These are phyloP conservation scores for Verbena officinalis DNA, from an alignment of 257 asterid genomes.

Conservation along the genomic window DNA sequence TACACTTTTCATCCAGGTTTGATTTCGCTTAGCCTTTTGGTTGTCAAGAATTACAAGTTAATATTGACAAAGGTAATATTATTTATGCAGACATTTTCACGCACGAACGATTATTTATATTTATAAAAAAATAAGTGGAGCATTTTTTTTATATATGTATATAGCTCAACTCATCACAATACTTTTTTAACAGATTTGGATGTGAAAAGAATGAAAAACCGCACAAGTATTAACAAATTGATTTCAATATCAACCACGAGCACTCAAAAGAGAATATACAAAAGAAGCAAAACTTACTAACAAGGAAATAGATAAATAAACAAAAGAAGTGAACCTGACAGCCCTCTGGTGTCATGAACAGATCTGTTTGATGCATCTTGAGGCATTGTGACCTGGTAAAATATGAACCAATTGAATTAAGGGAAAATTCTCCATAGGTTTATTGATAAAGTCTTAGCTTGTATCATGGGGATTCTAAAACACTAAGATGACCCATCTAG, in stretches of 20 bases:
- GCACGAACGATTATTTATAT: too few relatives aligned
- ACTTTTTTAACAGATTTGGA: too few relatives aligned
- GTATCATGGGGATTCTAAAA: constrained; percentile 12
- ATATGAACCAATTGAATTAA: constrained; percentile 25
- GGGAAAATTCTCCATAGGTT: constrained; percentile 21
- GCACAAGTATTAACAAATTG: constrained; percentile 3
- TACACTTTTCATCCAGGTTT: background rate
- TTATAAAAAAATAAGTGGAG: too few relatives aligned
- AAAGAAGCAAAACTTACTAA: constrained; percentile 1
- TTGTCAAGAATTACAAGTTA: too few relatives aligned
- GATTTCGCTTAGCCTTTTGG: too few relatives aligned
- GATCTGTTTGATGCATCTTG: constrained; percentile 85
- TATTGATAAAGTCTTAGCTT: constrained; percentile 10
- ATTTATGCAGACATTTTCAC: too few relatives aligned
- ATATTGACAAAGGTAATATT: too few relatives aligned
- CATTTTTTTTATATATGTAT: too few relatives aligned
- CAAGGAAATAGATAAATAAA: background rate
- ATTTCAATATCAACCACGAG: background rate
- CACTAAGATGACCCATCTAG: constrained; percentile 5
- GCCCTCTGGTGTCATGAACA: constrained; percentile 88
- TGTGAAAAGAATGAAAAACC: too few relatives aligned
- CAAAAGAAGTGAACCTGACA: constrained; percentile 63
- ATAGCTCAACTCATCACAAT: background rate
- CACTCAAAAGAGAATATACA: constrained; percentile 25
- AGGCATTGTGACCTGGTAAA: constrained; percentile 84